These are phyloP conservation scores for Croton laevigatus DNA, from an alignment of 441 rosid species.

Conservation along the genomic window DNA sequence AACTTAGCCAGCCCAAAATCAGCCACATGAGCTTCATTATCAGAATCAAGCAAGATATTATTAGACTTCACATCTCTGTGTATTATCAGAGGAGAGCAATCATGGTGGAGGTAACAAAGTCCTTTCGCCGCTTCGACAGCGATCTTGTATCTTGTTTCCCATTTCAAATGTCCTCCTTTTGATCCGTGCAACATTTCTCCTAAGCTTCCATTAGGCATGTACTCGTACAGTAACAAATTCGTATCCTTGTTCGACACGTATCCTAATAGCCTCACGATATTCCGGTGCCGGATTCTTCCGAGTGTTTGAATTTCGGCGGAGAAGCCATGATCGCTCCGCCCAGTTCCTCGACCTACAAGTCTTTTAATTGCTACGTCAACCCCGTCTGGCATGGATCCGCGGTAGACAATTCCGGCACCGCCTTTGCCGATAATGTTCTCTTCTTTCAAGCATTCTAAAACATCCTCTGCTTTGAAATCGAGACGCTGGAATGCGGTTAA, in stretches of 20 bases:
- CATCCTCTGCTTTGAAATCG: slow-evolving; percentile 75
- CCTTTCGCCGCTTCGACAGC: slow-evolving; percentile 86
- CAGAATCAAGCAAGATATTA: slow-evolving; percentile 74
- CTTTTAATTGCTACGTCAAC: slow-evolving; percentile 73
- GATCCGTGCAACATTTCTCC: slow-evolving; percentile 84
- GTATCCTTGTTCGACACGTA: slow-evolving; percentile 84
- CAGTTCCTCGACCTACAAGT: slow-evolving; percentile 61
- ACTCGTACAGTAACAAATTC: slow-evolving; percentile 68
- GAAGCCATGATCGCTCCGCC: slow-evolving; percentile 80
- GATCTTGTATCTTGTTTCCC: slow-evolving; percentile 66
- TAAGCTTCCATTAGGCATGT: slow-evolving; percentile 86
- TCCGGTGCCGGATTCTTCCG: slow-evolving; percentile 75
- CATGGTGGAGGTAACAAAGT: slow-evolving; percentile 85
- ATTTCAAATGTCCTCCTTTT: slow-evolving; percentile 78
- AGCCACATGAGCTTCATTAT: slow-evolving; percentile 84
- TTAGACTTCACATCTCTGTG: slow-evolving; percentile 89
- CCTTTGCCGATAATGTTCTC: slow-evolving; percentile 95
- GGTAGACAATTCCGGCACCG: slow-evolving; percentile 84
- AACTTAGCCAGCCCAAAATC: slow-evolving; percentile 95
- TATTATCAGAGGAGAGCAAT: slow-evolving; percentile 81
- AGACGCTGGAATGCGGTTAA: slow-evolving; percentile 74
- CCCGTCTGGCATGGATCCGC: slow-evolving; percentile 73
- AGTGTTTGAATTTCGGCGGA: slow-evolving; percentile 90
- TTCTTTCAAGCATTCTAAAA: slow-evolving; percentile 70
- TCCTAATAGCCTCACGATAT: slow-evolving; percentile 77